These are phyloP conservation scores for Leishmania martiniquensis DNA, from an alignment of 208 protist species.

Conservation along the genomic window DNA sequence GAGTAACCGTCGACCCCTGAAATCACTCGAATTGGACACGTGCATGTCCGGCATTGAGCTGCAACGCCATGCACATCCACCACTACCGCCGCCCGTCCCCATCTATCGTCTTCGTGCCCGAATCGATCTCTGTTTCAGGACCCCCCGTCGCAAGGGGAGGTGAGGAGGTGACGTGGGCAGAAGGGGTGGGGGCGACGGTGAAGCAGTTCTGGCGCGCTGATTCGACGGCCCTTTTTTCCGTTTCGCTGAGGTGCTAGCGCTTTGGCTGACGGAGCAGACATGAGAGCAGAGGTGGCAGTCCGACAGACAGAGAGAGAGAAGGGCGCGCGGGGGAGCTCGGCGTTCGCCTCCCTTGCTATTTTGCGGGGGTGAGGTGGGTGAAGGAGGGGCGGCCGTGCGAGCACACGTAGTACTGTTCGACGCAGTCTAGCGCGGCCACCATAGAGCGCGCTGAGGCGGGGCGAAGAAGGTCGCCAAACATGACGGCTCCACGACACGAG, in stretches of 20 bases:
- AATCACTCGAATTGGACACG: too few species aligned
- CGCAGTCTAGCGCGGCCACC: conserved; percentile 32
- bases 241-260: not conserved
- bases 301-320: not conserved
- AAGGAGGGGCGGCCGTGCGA: conserved; percentile 76
- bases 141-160: not conserved
- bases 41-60: not conserved
- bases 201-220: not conserved
- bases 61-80: not conserved
- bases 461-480: conserved; percentile 70
- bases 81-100: not conserved
- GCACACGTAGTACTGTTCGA: conserved; percentile 69
- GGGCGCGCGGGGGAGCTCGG: not conserved
- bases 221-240: not conserved
- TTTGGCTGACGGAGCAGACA: not conserved
- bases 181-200: not conserved
- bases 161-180: not conserved
- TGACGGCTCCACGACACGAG: conserved; percentile 80
- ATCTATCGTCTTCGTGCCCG: too few species aligned
- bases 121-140: not conserved
- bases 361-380: conserved; percentile 25
- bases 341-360: not conserved
- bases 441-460: conserved; percentile 23
- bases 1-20: too few species aligned
- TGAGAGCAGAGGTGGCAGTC: not conserved